Percentiles rank a stretch among this genome's conserved stretches.
Evolutionary conservation across 352 stramenopile genomes (phyloP).

Genomic region (Elongisporangium senticosum): DNA sequence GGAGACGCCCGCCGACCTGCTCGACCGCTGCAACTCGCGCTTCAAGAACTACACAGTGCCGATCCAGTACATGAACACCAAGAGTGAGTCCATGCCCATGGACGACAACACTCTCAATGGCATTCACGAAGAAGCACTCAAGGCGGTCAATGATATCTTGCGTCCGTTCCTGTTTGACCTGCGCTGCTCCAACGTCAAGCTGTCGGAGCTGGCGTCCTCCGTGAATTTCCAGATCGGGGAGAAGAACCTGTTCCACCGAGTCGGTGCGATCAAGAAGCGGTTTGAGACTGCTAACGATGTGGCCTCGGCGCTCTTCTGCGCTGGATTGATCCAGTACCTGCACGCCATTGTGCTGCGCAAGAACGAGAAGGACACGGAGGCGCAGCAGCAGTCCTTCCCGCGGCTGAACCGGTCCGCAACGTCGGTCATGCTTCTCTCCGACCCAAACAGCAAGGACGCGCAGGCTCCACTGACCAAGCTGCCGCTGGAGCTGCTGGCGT

Average conservation of each 20-base stretch:
- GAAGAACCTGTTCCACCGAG: slow-evolving; percentile 45
- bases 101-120: slow-evolving; percentile 29
- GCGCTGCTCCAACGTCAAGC: slow-evolving; percentile 20
- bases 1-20: slow-evolving; percentile 34
- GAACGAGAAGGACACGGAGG: slow-evolving; percentile 54
- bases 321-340: slow-evolving; percentile 56
- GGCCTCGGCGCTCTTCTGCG: slow-evolving; percentile 59
- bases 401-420: slow-evolving; percentile 39
- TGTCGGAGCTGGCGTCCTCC: slow-evolving; percentile 35
- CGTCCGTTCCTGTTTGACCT: slow-evolving; percentile 53
- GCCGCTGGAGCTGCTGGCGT: slow-evolving; percentile 62
- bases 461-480: slow-evolving; percentile 34
- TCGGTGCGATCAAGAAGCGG: slow-evolving; percentile 33
- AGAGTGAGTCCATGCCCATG: slow-evolving; percentile 54
- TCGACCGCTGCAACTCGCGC: slow-evolving; percentile 37
- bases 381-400: slow-evolving; percentile 38
- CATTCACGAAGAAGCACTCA: slow-evolving; percentile 45
- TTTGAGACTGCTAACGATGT: slow-evolving; percentile 66
- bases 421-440: slow-evolving; percentile 36
- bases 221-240: slow-evolving; percentile 56
- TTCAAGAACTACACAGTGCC: slow-evolving; percentile 55
- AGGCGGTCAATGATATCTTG: slow-evolving; percentile 39
- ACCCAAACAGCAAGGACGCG: slow-evolving; percentile 10
- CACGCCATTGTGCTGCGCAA: slow-evolving; percentile 66
- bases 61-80: slow-evolving; percentile 43